A percentile compares a stretch with the other conserved stretches of the same genome.
Evolutionary conservation across 192 early-diverging fungal species (phyloP).

Genomic region (Coemansia sp.): DNA sequence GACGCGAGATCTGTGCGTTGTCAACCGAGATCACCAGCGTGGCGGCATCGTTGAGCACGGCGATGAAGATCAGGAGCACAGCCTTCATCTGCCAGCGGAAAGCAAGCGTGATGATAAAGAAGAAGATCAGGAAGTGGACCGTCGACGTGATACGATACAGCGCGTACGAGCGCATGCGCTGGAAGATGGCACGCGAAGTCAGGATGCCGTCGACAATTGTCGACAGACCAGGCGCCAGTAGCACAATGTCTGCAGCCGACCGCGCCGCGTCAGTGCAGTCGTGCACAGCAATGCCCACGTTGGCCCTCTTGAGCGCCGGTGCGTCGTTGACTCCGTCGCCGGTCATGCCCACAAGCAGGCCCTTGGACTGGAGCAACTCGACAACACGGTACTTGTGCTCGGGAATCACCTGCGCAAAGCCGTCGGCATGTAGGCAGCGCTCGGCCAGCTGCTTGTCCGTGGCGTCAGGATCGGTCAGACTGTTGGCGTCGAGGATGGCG

Average conservation of each 20-base stretch:
- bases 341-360: constrained; percentile 89
- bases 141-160: constrained; percentile 95
- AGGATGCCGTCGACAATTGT: constrained; percentile 92
- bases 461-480: constrained; percentile 75
- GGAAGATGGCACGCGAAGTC: constrained; percentile 91
- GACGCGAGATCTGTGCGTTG: constrained; percentile 85
- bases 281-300: constrained; percentile 95
- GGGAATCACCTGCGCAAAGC: constrained; percentile 96
- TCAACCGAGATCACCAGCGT: constrained; percentile 91
- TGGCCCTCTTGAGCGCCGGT: constrained; percentile 95
- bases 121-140: constrained; percentile 94
- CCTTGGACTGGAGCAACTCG: constrained; percentile 87
- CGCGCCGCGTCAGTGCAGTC: constrained; percentile 95
- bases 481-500: constrained; percentile 84
- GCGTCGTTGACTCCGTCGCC: constrained; percentile 99
- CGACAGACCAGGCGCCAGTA: constrained; percentile 83
- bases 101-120: constrained; percentile 85
- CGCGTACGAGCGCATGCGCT: constrained; percentile 91
- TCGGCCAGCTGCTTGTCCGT: constrained; percentile 82
- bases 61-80: constrained; percentile 81
- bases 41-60: constrained; percentile 89
- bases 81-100: constrained; percentile 81
- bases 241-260: constrained; percentile 93
- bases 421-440: constrained; percentile 84
- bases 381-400: constrained; percentile 99